Conservation (phyloP, 805 yeast species). For the Dipodascopsis uninucleata region DNA sequence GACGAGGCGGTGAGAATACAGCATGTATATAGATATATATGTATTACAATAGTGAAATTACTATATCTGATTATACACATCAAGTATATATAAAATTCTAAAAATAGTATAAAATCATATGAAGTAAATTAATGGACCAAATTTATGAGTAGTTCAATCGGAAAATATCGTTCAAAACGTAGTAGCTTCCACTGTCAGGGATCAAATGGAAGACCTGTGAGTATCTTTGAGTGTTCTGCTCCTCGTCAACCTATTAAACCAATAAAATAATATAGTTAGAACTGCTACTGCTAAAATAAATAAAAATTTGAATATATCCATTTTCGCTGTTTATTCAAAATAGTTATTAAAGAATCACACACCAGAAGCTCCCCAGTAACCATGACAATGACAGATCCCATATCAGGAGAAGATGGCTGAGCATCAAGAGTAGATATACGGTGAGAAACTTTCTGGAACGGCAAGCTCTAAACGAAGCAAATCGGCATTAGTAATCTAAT, state of each 20-base stretch:
- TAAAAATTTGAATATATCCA: neutral
- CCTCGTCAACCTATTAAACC: slow-evolving; percentile 63
- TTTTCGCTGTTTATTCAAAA: neutral
- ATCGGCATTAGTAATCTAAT: neutral
- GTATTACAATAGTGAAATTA: no score
- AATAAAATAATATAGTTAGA: neutral
- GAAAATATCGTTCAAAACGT: slow-evolving; percentile 94
- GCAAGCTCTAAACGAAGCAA: slow-evolving; percentile 48
- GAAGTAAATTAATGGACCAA: no score
- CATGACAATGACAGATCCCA: slow-evolving; percentile 87
- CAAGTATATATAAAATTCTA: no score
- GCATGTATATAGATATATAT: no score
- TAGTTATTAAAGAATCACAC: slow-evolving; percentile 11
- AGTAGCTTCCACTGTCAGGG: slow-evolving; percentile 88
- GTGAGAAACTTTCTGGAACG: slow-evolving; percentile 90
- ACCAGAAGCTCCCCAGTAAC: slow-evolving; percentile 90
- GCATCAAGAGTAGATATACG: slow-evolving; percentile 94
- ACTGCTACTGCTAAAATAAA: neutral
- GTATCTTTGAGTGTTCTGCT: slow-evolving; percentile 91
- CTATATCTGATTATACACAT: no score
- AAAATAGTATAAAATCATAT: no score
- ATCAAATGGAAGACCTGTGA: slow-evolving; percentile 96
- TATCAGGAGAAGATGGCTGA: slow-evolving; percentile 90
- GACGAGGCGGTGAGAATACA: no score
- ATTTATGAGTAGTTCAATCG: slow-evolving; percentile 63